Percentiles rank a stretch among this genome's conserved stretches.
These are phyloP conservation scores for Pisolithus marmoratus DNA, from an alignment of 768 basidiomycete species.

Conservation along the genomic window DNA sequence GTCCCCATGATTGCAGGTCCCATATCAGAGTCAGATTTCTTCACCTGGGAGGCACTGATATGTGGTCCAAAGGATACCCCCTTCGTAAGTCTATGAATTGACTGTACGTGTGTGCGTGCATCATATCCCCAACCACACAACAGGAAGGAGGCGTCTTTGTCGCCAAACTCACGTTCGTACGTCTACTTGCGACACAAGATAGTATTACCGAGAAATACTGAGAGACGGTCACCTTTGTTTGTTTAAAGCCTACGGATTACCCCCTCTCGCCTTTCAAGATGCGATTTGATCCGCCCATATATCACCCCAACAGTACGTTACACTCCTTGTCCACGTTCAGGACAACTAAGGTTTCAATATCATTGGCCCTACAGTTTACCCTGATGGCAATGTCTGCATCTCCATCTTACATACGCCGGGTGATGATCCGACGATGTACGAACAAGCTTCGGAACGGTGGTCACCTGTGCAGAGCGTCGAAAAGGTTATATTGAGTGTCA, in stretches of 20 bases:
- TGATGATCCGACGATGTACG: slow-evolving; percentile 89
- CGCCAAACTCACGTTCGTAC: slow-evolving; percentile 87
- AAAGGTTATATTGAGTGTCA: slow-evolving; percentile 92
- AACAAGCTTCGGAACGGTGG: slow-evolving; percentile 95
- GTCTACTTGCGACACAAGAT: slow-evolving; percentile 18
- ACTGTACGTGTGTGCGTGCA: too few relatives aligned
- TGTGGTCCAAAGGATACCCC: slow-evolving; percentile 93
- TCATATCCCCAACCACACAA: not conserved
- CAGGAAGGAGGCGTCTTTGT: slow-evolving; percentile 95
- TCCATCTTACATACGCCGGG: slow-evolving; percentile 95
- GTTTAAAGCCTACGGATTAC: slow-evolving; percentile 77
- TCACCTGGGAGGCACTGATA: slow-evolving; percentile 94
- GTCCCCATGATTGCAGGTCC: slow-evolving; percentile 49
- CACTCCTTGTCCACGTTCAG: not conserved
- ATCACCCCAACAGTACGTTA: slow-evolving; percentile 93
- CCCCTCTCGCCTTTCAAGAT: slow-evolving; percentile 99
- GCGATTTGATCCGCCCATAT: slow-evolving; percentile 95
- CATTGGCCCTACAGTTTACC: slow-evolving; percentile 62
- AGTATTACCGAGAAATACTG: too few relatives aligned
- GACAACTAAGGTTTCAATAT: not conserved
- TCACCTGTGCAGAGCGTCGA: slow-evolving; percentile 98
- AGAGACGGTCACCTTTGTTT: too few relatives aligned
- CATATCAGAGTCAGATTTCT: slow-evolving; percentile 88
- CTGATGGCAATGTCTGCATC: slow-evolving; percentile 96
- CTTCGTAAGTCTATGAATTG: slow-evolving; percentile 52